Conservation (phyloP, 2,329 filamentous ascomycete genomes). For the Lizonia empirigonia region DNA sequence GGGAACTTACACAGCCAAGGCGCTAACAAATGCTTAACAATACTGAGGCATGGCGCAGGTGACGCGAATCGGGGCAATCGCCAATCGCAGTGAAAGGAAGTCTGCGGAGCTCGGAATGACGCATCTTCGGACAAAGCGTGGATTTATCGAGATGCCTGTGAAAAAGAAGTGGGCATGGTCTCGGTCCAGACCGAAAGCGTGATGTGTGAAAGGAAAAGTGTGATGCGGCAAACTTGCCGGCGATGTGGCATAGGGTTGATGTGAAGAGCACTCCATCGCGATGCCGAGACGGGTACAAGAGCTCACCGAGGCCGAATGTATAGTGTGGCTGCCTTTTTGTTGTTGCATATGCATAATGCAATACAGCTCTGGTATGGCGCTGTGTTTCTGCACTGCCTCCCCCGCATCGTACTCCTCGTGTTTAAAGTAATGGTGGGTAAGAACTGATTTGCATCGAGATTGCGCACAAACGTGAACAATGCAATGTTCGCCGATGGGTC, state of each 20-base stretch:
- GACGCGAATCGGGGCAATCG: slow-evolving; percentile 19
- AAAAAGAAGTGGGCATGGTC: slow-evolving; percentile 2
- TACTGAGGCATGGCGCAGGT: slow-evolving; percentile 25
- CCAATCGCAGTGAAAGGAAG: slow-evolving; percentile 20
- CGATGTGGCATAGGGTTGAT: background rate
- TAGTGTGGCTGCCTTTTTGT: slow-evolving; percentile 1
- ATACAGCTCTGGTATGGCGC: slow-evolving; percentile 9
- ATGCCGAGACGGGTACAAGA: slow-evolving; percentile 24
- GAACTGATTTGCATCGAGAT: background rate
- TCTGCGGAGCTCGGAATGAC: slow-evolving; percentile 15
- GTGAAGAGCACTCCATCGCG: background rate
- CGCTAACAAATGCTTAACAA: slow-evolving; percentile 31
- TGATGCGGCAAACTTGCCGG: background rate
- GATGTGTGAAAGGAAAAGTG: background rate
- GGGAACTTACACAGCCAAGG: slow-evolving; percentile 21
- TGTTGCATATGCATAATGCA: slow-evolving; percentile 14
- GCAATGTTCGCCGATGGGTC: background rate
- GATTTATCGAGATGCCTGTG: slow-evolving; percentile 13
- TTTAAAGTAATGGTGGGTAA: background rate
- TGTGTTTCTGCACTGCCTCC: slow-evolving; percentile 8
- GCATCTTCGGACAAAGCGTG: slow-evolving; percentile 24
- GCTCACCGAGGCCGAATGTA: slow-evolving; percentile 18
- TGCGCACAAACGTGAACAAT: background rate
- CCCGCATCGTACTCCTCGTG: background rate
- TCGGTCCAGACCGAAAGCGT: slow-evolving; percentile 6